Evolutionary conservation across 345 rosid genomes (phyloP), one percentile per base, ranked within the genome.

Genomic region (Bretschneidera sinensis): DNA sequence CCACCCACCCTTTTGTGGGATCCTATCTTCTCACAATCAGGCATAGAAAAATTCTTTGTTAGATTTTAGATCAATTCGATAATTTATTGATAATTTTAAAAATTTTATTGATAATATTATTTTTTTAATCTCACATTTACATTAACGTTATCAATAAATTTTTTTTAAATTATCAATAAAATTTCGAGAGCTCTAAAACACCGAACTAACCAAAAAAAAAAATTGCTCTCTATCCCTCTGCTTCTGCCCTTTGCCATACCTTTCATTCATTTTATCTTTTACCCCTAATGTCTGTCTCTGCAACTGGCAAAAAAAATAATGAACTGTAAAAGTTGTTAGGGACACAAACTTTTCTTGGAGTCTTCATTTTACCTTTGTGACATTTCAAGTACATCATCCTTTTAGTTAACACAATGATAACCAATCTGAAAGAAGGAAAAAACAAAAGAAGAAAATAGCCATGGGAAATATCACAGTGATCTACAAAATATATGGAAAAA

Each of bases 371-470:
- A 20, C 43, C 62, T 55, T 52, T 60, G 9, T 62, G 68, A 48
- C 51, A 67, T 67, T 55, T 17, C 54, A 57, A 71, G 72, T 64
- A 68, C 71, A 59, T 28, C n/a, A 17, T 31, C 48, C 66, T 65
- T 65, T 56, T 51, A 22, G 31, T 23, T 55, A 65, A 22, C 56
- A 48, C 60, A 59, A 63, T 62, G 31, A 66, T 57, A 21, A 28
- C 24, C 59, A 24, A 33, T 55, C 60, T 28, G 55, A 60, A 51
- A 25, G 51, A n/a, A 71, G 61, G 55, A 50, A 17, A 9, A 9
- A 31, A 31, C 4, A 31, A 31, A 9, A n/a, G n/a, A 31, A 9
- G 35, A 4, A 9, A 31, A 31, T 31, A 31, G 35, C 9, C 35
- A 9, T 31, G 9, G 35, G 9, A 31, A 31, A 4, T 31, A 31